These are phyloP conservation scores for Cyclotella distinguenda DNA, from an alignment of 108 stramenopile genomes.

Conservation along the genomic window DNA sequence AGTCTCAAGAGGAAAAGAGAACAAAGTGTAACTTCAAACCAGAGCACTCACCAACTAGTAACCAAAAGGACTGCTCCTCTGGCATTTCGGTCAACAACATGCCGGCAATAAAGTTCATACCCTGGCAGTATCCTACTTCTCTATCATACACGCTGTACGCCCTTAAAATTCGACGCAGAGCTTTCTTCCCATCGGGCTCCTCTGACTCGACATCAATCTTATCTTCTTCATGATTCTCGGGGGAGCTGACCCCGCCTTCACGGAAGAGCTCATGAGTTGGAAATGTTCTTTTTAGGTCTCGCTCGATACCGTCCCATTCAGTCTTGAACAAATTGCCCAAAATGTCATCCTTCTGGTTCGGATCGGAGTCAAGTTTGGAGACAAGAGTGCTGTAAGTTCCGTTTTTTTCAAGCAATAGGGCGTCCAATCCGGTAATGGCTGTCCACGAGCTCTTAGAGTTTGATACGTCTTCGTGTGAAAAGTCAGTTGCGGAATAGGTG, in stretches of 20 bases:
- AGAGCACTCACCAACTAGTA: slow-evolving; percentile 51
- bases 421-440: background rate
- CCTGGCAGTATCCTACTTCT: slow-evolving; percentile 95
- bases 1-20: background rate
- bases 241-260: slow-evolving; percentile 11
- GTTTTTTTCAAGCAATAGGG: background rate
- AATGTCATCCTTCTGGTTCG: background rate
- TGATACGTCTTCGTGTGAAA: background rate
- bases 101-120: slow-evolving; percentile 94
- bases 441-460: background rate
- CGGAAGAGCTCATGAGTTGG: slow-evolving; percentile 83
- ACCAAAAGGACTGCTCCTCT: slow-evolving; percentile 86
- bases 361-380: background rate
- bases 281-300: slow-evolving; percentile 87
- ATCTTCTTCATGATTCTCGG: background rate
- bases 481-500: background rate
- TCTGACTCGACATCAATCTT: background rate
- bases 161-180: slow-evolving; percentile 72
- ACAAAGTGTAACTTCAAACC: background rate
- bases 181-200: slow-evolving; percentile 2
- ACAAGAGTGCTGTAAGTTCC: background rate
- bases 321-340: background rate
- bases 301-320: slow-evolving; percentile 68
- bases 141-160: slow-evolving; percentile 83
- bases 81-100: slow-evolving; percentile 80